Conservation (phyloP, 257 asterid genomes). For the Solanum habrochaites region DNA sequence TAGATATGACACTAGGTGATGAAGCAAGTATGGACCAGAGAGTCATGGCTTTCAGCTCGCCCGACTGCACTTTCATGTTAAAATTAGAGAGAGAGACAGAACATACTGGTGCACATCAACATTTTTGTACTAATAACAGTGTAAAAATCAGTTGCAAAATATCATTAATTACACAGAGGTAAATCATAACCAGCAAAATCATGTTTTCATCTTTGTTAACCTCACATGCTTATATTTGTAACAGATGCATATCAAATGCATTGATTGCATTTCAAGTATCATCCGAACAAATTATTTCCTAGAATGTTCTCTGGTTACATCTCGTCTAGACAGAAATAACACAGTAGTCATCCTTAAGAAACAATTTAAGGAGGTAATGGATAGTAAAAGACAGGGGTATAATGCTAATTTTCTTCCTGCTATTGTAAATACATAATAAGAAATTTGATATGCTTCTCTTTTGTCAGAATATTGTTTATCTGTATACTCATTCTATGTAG, state of each 20-base stretch:
- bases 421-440: neutral
- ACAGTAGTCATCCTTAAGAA: neutral
- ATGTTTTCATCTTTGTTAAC: neutral
- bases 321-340: neutral
- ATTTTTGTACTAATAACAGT: conserved; percentile 26
- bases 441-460: too few relatives aligned
- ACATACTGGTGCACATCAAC: conserved; percentile 42
- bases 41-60: neutral
- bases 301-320: neutral
- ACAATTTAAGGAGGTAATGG: neutral
- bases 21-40: neutral
- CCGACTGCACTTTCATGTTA: neutral
- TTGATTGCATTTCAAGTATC: too few relatives aligned
- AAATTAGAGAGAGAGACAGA: neutral
- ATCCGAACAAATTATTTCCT: neutral
- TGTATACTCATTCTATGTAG: too few relatives aligned
- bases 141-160: neutral
- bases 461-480: too few relatives aligned
- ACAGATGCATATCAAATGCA: neutral
- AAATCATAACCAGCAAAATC: neutral
- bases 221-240: neutral
- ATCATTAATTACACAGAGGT: neutral
- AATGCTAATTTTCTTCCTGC: neutral
- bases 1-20: neutral
- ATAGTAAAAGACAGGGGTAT: neutral